These are phyloP conservation scores for Sphaerosporella brunnea DNA, from an alignment of 495 filamentous ascomycete genomes.

Conservation along the genomic window DNA sequence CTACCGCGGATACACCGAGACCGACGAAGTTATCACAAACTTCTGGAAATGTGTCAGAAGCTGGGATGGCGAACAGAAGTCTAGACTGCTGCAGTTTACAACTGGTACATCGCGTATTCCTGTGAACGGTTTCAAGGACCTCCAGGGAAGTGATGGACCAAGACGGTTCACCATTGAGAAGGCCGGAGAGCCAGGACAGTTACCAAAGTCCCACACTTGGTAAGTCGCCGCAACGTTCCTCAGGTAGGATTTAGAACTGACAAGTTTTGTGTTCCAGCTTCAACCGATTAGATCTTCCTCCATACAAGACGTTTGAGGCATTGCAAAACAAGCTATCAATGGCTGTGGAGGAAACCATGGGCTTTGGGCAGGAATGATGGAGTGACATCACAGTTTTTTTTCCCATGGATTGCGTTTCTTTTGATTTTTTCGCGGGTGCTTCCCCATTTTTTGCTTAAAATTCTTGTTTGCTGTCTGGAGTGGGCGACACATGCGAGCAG, in stretches of 20 bases:
- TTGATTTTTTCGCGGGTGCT: neutral
- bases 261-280: conserved; percentile 39
- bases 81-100: conserved; percentile 84
- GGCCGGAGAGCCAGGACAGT: conserved; percentile 67
- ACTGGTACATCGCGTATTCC: conserved; percentile 96
- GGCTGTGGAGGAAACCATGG: conserved; percentile 96
- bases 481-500: too few species aligned
- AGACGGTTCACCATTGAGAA: conserved; percentile 96
- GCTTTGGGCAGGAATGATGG: conserved; percentile 85
- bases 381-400: neutral
- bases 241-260: neutral
- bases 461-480: neutral
- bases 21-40: conserved; percentile 86
- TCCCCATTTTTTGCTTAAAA: neutral
- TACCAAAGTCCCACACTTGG: conserved; percentile 98
- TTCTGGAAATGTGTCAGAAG: conserved; percentile 90
- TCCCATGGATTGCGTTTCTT: conserved; percentile 1
- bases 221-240: conserved; percentile 30
- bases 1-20: conserved; percentile 97
- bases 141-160: conserved; percentile 92
- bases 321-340: conserved; percentile 80
- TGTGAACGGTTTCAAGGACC: conserved; percentile 98
- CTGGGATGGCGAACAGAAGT: conserved; percentile 98
- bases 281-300: conserved; percentile 89
- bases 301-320: conserved; percentile 74